phyloP scores from a whole-genome alignment of 306 rosid species.

The Cicer bijugum region DNA sequence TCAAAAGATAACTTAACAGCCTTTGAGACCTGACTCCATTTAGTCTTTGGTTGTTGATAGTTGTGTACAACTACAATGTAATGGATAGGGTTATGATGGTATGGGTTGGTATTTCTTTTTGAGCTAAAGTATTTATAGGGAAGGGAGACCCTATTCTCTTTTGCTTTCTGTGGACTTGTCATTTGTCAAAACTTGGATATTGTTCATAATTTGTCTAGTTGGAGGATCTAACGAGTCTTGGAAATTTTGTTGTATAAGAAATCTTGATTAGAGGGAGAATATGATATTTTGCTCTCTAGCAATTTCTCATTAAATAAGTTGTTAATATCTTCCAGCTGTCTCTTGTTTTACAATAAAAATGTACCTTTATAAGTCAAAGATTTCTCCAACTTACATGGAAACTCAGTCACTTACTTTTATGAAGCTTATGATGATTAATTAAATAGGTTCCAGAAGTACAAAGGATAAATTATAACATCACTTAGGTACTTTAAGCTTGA shows the following conservation, averaged over 20 bases:
- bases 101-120: too few relatives aligned
- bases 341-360: background rate
- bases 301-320: background rate
- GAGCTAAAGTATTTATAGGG: background rate
- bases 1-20: background rate
- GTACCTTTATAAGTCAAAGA: background rate
- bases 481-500: conserved; percentile 21
- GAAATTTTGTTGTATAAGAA: background rate
- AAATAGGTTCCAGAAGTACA: conserved; percentile 6
- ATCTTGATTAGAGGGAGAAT: conserved; percentile 7
- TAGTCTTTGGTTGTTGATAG: background rate
- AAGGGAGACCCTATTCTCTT: background rate
- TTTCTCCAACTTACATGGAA: conserved; percentile 1
- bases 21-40: conserved; percentile 20
- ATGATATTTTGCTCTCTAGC: background rate
- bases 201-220: background rate
- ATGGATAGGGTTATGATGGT: too few relatives aligned
- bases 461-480: background rate
- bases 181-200: conserved; percentile 4
- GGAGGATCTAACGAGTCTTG: background rate
- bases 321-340: background rate
- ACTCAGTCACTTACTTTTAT: conserved; percentile 18
- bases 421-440: conserved; percentile 21
- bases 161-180: conserved; percentile 4
- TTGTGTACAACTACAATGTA: background rate